Evolutionary conservation across 768 basidiomycete genomes (phyloP), one percentile per base, ranked within the genome.

Genomic region (Trametes elegans): DNA sequence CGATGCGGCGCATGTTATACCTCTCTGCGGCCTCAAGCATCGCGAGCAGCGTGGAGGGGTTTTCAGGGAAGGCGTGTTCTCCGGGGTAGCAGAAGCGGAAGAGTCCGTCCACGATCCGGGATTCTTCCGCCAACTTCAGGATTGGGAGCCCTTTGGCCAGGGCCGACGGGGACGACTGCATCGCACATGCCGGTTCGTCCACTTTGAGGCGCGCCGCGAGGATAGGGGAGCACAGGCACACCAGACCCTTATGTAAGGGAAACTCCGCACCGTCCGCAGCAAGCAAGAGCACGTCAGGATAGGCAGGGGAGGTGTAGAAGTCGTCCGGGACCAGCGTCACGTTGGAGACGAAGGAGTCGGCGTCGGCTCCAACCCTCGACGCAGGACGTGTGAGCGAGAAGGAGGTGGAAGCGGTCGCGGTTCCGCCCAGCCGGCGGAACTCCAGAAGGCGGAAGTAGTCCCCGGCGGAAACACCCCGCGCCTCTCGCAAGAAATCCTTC

Each of bases 261-360:
- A 73, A 82, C 44, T 71, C 66, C 55, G 73, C 68, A 26, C 69
- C 66, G 61, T 84, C 83, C 43, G 79, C 78, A 4, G 81, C 79
- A 53, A 79, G 76, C 36, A 84, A 71, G 51, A 83, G 75, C 49
- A 84, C 68, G 59, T 84, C 81, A 16, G 53, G 31, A 42, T 32
- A 29, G 14, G 24, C 29, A 5, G 26, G 18, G 11, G 46, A 23
- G 16, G 21, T 7, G 18, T n/a, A 27, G 41, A 34, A 29, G 10
- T n/a, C 24, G 19, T 28, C 23, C 14, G n/a, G 11, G 10, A 13
- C 3, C 7, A 21, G 8, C 5, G 9, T 23, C 4, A 19, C 31
- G 31, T 32, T 18, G n/a, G 38, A 27, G 11, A n/a, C 39, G 39
- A 11, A 23, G 4, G 26, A 26, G 8, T 21, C 26, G 10, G 2